Evolutionary conservation across 495 filamentous ascomycete genomes (phyloP).

Genomic region (Pseudomonodictys pantanalensis): DNA sequence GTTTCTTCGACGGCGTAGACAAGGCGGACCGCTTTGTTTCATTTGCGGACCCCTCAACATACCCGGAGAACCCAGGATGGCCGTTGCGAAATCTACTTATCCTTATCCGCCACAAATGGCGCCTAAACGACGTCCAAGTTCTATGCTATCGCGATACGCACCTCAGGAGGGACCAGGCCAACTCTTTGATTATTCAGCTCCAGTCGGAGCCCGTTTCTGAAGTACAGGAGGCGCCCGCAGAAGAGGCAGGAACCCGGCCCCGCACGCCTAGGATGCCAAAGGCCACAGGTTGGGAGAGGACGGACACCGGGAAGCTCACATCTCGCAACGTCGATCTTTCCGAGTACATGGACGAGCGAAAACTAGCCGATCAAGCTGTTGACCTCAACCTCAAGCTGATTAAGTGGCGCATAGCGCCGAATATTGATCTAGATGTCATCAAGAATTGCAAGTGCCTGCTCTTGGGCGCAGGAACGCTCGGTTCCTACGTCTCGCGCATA

Average conservation of each 20-base stretch:
- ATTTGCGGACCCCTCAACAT: slow-evolving; percentile 92
- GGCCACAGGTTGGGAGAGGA: slow-evolving; percentile 92
- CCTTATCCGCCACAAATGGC: slow-evolving; percentile 78
- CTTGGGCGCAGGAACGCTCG: slow-evolving; percentile 91
- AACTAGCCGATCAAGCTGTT: slow-evolving; percentile 89
- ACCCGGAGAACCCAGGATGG: slow-evolving; percentile 82
- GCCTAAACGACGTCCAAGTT: slow-evolving; percentile 72
- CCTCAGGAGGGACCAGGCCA: slow-evolving; percentile 66
- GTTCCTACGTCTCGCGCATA: slow-evolving; percentile 86
- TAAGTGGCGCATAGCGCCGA: slow-evolving; percentile 94
- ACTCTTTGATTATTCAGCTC: slow-evolving; percentile 73
- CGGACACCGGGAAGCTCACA: slow-evolving; percentile 68
- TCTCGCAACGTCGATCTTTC: slow-evolving; percentile 73
- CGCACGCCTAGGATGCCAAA: slow-evolving; percentile 63
- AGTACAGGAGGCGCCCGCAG: slow-evolving; percentile 26
- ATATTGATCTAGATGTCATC: slow-evolving; percentile 80
- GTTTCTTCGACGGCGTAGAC: slow-evolving; percentile 73
- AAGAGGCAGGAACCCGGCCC: slow-evolving; percentile 20
- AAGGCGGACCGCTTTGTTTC: slow-evolving; percentile 72
- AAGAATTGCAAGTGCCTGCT: slow-evolving; percentile 89
- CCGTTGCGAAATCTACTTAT: slow-evolving; percentile 86
- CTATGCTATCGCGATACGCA: slow-evolving; percentile 89
- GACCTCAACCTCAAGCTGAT: slow-evolving; percentile 97
- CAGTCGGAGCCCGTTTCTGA: slow-evolving; percentile 47
- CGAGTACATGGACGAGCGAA: slow-evolving; percentile 85